A percentile compares a stretch with the other conserved stretches of the same genome.
Conservation (phyloP, 228 moss, liverwort and hornwort species). For the Sphagnum fallax region DNA sequence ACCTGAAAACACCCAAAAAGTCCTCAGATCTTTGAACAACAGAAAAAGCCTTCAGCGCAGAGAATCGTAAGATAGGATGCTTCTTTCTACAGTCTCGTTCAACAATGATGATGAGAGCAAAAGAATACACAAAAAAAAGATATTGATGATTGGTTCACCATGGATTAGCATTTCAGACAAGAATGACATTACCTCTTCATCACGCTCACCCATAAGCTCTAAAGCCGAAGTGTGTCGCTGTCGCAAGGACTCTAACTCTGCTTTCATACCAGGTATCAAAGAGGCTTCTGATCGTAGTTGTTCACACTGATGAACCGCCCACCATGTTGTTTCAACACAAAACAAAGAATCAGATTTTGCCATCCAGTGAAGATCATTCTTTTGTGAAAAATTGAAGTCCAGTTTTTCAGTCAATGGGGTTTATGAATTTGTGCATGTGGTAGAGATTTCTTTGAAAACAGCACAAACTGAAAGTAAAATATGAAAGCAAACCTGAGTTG, state of each 20-base stretch:
- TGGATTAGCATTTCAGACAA: too few relatives aligned
- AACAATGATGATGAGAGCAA: too few relatives aligned
- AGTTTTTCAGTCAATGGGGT: too few relatives aligned
- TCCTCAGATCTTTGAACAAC: too few relatives aligned
- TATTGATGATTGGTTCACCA: too few relatives aligned
- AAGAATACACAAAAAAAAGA: too few relatives aligned
- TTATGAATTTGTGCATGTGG: too few relatives aligned
- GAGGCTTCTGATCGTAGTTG: conserved; percentile 65
- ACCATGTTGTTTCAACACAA: background rate
- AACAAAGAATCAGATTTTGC: background rate
- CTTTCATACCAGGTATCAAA: conserved; percentile 79
- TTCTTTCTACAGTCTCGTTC: too few relatives aligned
- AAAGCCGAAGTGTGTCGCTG: conserved; percentile 92
- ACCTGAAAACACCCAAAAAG: conserved; percentile 35
- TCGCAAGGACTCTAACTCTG: conserved; percentile 92
- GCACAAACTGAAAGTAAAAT: background rate
- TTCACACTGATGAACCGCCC: conserved; percentile 52
- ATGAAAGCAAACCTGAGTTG: conserved; percentile 65
- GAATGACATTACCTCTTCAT: conserved; percentile 67
- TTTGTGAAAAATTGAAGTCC: too few relatives aligned
- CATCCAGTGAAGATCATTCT: too few relatives aligned
- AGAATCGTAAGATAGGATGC: background rate
- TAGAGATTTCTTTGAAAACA: too few relatives aligned
- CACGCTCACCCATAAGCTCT: conserved; percentile 99
- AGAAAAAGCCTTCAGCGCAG: too few relatives aligned